These are phyloP conservation scores for Carex sylvatica DNA, from an alignment of 202 grass and related monocot genomes.

Conservation along the genomic window DNA sequence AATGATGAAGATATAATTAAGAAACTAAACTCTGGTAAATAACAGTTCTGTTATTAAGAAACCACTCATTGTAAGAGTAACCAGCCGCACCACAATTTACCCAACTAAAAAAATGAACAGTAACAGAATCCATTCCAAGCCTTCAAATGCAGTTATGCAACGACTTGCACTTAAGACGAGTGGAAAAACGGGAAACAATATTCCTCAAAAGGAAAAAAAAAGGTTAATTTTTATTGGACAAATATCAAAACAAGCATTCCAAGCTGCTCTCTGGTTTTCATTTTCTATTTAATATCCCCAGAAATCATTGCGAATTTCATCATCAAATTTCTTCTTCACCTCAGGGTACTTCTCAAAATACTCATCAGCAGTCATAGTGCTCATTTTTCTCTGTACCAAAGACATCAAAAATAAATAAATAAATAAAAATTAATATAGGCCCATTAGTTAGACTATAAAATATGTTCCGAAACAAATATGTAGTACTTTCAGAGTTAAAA, in stretches of 20 bases:
- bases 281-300: constrained; percentile 75
- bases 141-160: constrained; percentile 3
- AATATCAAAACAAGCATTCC: not conserved
- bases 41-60: constrained; percentile 15
- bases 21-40: constrained; percentile 4
- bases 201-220: not conserved
- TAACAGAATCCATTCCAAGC: constrained; percentile 9
- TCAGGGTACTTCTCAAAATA: constrained; percentile 90
- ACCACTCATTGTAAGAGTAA: not conserved
- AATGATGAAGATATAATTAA: not conserved
- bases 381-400: constrained; percentile 69
- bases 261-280: not conserved
- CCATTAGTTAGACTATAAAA: not conserved
- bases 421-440: not conserved
- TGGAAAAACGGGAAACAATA: constrained; percentile 1
- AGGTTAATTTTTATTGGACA: constrained; percentile 23
- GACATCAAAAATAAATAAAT: not conserved
- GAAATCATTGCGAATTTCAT: constrained; percentile 85
- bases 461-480: not conserved
- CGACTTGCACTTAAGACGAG: constrained; percentile 4
- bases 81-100: not conserved
- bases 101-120: not conserved
- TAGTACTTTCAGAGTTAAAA: not conserved
- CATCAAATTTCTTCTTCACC: constrained; percentile 84
- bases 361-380: constrained; percentile 83